Evolutionary conservation across 306 rosid species (phyloP).

Genomic region (Prosopis cineraria): DNA sequence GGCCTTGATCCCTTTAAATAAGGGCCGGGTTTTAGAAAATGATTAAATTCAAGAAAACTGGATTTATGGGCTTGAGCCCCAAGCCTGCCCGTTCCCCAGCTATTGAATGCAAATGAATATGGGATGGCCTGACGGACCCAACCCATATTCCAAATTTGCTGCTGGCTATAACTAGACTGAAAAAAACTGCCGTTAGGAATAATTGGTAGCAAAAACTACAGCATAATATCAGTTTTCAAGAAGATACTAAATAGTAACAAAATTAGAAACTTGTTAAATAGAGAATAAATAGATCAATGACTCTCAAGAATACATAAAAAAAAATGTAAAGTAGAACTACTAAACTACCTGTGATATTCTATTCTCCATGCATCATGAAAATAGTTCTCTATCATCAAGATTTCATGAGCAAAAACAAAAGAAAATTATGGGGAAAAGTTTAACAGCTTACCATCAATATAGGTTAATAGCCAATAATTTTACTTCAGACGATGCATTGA

Average conservation of each 20-base stretch:
- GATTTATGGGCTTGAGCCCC: too few relatives aligned
- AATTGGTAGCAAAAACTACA: background rate
- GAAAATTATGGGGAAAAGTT: background rate
- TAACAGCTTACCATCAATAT: background rate
- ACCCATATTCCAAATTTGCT: too few relatives aligned
- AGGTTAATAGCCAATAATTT: background rate
- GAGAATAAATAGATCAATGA: conserved; percentile 1
- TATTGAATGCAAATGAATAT: too few relatives aligned
- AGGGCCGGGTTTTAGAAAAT: too few relatives aligned
- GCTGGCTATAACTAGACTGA: conserved; percentile 9
- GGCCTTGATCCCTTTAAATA: too few relatives aligned
- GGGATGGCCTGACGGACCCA: too few relatives aligned
- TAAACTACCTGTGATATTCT: conserved; percentile 5
- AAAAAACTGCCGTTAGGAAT: background rate
- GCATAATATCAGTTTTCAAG: background rate
- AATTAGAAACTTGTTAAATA: conserved; percentile 13
- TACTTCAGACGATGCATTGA: background rate
- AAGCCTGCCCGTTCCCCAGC: too few relatives aligned
- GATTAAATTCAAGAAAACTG: too few relatives aligned
- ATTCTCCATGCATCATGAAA: background rate
- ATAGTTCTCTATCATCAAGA: background rate
- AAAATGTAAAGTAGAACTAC: background rate
- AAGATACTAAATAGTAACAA: background rate
- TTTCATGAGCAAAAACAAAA: background rate
- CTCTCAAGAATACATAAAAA: background rate